Evolutionary conservation across 805 yeast genomes (phyloP), one percentile per base, ranked within the genome.

Genomic region (Scheffersomyces ergatensis): DNA sequence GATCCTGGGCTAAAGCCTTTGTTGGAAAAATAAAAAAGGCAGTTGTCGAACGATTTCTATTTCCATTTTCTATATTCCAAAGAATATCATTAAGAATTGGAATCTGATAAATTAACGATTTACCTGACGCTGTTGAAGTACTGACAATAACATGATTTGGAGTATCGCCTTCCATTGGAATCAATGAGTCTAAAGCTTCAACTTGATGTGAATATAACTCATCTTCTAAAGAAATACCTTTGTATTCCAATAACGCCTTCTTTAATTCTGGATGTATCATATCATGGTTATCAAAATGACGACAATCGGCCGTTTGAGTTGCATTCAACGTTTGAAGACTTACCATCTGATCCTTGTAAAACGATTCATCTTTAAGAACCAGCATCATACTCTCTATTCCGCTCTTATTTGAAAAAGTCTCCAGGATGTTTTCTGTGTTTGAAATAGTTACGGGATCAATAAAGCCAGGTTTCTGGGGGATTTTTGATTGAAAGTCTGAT

Each of bases 1-100:
- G 99, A 67, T 93, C 99, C 56, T 93, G 99, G 0, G 99, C 98
- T 38, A 93, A 69, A 0, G 99, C 99, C 56, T 93, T 93, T 0
- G 99, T 93, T 2, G 99, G 99, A 53, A 93, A 93, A 11, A 93
- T 82, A 52, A 85, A 89, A 70, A 95, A 70, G 8, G 96, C 85
- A 0, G 95, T 86, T 4, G 76, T 51, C 0, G 45, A 21, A n/a
- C 67, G 38, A 5, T 46, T 40, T 24, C 40, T 24, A 64, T 65
- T 9, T 65, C 64, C 33, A 57, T 70, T 38, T 73, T 48, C 38
- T 5, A 62, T 37, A 65, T 67, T 63, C 61, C 65, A 59, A 11
- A 70, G 44, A 9, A 70, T 64, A 30, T 60, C 72, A 37, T 72
- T 67, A 8, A 90, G 57, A 2, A 92, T 86, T 0, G 98, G 96